phyloP scores from a whole-genome alignment of 2,329 filamentous ascomycete genomes.

The Pyrenochaeta sp. region DNA sequence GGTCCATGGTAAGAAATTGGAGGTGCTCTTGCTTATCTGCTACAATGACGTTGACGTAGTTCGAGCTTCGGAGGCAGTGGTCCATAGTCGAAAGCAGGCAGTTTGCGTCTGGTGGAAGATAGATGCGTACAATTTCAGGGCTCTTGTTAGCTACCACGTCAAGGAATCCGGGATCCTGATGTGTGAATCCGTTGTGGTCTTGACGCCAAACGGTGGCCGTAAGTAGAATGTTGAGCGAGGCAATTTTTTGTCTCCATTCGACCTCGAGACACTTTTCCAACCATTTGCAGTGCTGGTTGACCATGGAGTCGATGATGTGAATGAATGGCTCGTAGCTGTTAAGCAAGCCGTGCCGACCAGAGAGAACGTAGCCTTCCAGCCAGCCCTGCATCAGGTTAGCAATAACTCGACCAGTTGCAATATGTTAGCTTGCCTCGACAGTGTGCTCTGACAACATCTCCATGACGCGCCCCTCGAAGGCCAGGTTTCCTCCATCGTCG shows the following conservation, averaged over 20 bases:
- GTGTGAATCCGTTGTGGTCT: conserved; percentile 85
- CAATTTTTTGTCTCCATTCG: conserved; percentile 76
- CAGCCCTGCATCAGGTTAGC: conserved; percentile 55
- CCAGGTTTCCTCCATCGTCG: conserved; percentile 75
- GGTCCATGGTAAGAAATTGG: conserved; percentile 77
- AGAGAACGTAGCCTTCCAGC: conserved; percentile 81
- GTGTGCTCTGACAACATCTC: conserved; percentile 87
- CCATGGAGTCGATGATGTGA: conserved; percentile 85
- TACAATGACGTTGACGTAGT: conserved; percentile 84
- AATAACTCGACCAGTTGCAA: background rate
- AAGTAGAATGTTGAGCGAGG: conserved; percentile 80
- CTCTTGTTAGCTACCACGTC: conserved; percentile 83
- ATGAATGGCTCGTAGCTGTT: conserved; percentile 87
- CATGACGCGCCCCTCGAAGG: conserved; percentile 76
- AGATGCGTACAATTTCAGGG: conserved; percentile 81
- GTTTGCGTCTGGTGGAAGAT: conserved; percentile 82
- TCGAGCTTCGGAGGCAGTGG: conserved; percentile 75
- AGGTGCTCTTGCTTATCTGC: conserved; percentile 82
- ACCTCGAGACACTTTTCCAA: conserved; percentile 83
- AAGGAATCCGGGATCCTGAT: conserved; percentile 82
- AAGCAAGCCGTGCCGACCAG: conserved; percentile 76
- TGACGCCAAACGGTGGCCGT: conserved; percentile 83
- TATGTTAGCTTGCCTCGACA: conserved; percentile 62
- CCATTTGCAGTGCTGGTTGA: conserved; percentile 88
- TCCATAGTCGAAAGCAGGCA: conserved; percentile 78